Evolutionary conservation across 352 stramenopile genomes (phyloP).

Genomic region (Blastocystis hominis): DNA sequence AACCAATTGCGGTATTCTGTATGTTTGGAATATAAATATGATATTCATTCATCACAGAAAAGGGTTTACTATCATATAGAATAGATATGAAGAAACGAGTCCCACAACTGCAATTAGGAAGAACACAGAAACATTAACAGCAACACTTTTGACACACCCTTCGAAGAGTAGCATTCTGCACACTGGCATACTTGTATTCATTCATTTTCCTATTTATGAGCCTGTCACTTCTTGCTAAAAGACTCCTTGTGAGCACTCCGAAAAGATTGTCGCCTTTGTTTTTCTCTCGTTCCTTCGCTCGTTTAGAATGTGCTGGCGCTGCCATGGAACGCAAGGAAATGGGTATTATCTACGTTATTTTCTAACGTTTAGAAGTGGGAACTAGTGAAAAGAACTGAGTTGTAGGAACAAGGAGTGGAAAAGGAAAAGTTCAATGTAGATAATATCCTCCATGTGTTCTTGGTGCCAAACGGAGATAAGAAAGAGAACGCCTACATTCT

Average conservation of each 20-base stretch:
- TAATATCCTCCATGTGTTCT: slow-evolving; percentile 18
- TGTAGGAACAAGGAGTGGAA: background rate
- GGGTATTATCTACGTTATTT: background rate
- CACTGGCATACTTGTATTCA: background rate
- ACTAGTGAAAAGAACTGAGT: background rate
- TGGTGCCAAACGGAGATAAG: slow-evolving; percentile 39
- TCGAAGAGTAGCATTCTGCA: too few relatives aligned
- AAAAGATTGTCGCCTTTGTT: background rate
- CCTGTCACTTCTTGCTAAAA: background rate
- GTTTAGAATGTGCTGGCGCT: background rate
- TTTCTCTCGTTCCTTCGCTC: background rate
- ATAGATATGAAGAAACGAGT: too few relatives aligned
- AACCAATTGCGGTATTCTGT: too few relatives aligned
- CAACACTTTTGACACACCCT: too few relatives aligned
- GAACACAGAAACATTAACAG: too few relatives aligned
- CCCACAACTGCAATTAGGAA: too few relatives aligned
- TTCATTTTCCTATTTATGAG: background rate
- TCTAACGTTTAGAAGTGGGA: background rate
- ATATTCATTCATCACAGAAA: too few relatives aligned
- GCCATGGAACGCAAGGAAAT: background rate
- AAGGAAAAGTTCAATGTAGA: background rate
- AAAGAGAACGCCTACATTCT: slow-evolving; percentile 44
- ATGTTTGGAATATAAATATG: too few relatives aligned
- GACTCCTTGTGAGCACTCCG: background rate
- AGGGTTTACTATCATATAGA: too few relatives aligned